A percentile compares a stretch with the other conserved stretches of the same genome.
phyloP scores from a whole-genome alignment of 2,329 filamentous ascomycete genomes.

The Fusarium sp. region DNA sequence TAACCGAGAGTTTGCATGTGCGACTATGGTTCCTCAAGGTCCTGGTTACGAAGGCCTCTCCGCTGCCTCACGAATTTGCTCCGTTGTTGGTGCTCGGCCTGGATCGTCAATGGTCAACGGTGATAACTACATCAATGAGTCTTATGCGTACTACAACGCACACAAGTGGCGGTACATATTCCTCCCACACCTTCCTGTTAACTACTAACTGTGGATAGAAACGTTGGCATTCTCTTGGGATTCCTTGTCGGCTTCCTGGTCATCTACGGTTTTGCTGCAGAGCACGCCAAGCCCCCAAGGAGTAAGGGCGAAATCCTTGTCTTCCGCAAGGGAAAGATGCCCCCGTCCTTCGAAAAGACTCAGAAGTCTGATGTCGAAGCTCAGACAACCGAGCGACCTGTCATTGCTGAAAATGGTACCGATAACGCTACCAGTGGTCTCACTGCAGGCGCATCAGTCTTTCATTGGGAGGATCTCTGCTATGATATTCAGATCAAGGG shows the following conservation, averaged over 20 bases:
- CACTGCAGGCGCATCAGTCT: slow-evolving; percentile 60
- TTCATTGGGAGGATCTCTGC: slow-evolving; percentile 80
- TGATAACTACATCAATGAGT: slow-evolving; percentile 70
- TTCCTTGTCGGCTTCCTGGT: slow-evolving; percentile 76
- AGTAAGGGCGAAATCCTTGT: slow-evolving; percentile 80
- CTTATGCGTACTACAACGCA: slow-evolving; percentile 69
- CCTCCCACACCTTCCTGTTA: accelerated
- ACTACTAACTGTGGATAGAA: slow-evolving; percentile 57
- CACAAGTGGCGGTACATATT: slow-evolving; percentile 66
- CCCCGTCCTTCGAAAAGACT: slow-evolving; percentile 70
- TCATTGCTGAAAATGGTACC: slow-evolving; percentile 43
- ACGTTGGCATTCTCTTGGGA: slow-evolving; percentile 76
- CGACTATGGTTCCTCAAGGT: slow-evolving; percentile 61
- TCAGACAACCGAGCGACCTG: slow-evolving; percentile 47
- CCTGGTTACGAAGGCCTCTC: slow-evolving; percentile 55
- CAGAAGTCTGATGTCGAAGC: slow-evolving; percentile 55
- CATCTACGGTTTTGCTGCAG: slow-evolving; percentile 74
- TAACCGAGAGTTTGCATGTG: slow-evolving; percentile 69
- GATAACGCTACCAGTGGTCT: slow-evolving; percentile 6
- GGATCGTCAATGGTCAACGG: slow-evolving; percentile 71
- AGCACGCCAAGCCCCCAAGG: slow-evolving; percentile 73
- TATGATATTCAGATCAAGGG: slow-evolving; percentile 75
- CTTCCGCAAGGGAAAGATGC: slow-evolving; percentile 70
- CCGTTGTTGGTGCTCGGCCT: slow-evolving; percentile 67
- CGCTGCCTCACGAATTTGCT: slow-evolving; percentile 65